phyloP scores from a whole-genome alignment of 192 early-diverging fungal genomes.

The Gaertneriomyces semiglobifer region DNA sequence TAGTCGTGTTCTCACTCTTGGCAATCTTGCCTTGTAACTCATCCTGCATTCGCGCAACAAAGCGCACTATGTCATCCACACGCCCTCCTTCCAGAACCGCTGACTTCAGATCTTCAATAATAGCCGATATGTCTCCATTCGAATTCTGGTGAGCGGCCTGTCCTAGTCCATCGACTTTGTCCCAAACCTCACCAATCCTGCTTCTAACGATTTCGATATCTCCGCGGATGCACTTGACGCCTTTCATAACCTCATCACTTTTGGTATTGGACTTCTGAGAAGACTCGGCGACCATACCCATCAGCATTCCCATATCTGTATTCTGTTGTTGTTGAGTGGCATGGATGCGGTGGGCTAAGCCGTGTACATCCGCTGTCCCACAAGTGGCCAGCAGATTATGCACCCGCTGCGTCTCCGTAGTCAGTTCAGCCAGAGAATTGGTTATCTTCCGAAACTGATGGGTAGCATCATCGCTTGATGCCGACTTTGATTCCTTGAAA shows the following conservation, averaged over 20 bases:
- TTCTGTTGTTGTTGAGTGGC: slow-evolving; percentile 3
- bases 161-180: too few relatives aligned
- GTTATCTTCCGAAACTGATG: neutral
- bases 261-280: slow-evolving; percentile 3
- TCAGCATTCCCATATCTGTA: slow-evolving; percentile 10
- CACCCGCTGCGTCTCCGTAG: neutral
- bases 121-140: too few relatives aligned
- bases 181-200: too few relatives aligned
- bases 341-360: neutral
- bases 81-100: too few relatives aligned
- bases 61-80: neutral
- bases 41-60: neutral
- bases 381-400: neutral
- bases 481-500: neutral
- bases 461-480: neutral
- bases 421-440: too few relatives aligned
- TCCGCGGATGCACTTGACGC: neutral
- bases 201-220: too few relatives aligned
- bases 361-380: neutral
- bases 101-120: too few relatives aligned
- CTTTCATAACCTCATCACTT: neutral
- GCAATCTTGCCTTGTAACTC: neutral
- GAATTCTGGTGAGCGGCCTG: too few relatives aligned
- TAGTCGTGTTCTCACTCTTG: neutral
- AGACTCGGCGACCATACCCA: slow-evolving; percentile 17